Percentiles rank a stretch among this genome's conserved stretches.
These are phyloP conservation scores for Thyridium curvatum DNA, from an alignment of 2,329 filamentous ascomycete species.

Conservation along the genomic window DNA sequence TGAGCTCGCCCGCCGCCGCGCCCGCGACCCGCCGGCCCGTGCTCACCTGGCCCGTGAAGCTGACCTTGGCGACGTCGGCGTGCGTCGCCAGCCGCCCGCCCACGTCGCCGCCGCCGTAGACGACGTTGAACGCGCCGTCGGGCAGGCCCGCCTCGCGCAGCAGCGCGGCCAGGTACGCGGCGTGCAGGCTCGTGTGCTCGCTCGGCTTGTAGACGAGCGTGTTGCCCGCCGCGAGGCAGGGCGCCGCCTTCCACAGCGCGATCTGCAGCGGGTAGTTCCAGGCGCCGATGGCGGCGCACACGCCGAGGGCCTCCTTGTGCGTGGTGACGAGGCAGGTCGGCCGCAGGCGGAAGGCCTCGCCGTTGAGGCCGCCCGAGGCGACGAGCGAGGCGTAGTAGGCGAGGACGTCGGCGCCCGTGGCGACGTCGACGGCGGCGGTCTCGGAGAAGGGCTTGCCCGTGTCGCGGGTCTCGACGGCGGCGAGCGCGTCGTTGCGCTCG, in stretches of 20 bases:
- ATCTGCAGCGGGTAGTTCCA: slow-evolving; percentile 95
- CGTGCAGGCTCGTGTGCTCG: slow-evolving; percentile 82
- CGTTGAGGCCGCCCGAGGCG: slow-evolving; percentile 71
- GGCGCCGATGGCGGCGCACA: slow-evolving; percentile 81
- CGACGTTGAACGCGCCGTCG: slow-evolving; percentile 78
- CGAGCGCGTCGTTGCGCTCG: slow-evolving; percentile 71
- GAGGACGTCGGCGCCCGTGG: slow-evolving; percentile 77
- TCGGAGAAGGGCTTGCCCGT: slow-evolving; percentile 83
- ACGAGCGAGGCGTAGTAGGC: slow-evolving; percentile 82
- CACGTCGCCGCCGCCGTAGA: slow-evolving; percentile 73
- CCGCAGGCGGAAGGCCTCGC: slow-evolving; percentile 69
- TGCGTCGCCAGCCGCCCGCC: slow-evolving; percentile 71
- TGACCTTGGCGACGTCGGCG: slow-evolving; percentile 72
- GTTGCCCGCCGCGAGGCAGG: slow-evolving; percentile 80
- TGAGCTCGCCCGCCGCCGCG: slow-evolving; percentile 71
- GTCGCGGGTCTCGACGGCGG: slow-evolving; percentile 73
- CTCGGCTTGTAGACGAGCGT: slow-evolving; percentile 90
- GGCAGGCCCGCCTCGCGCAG: slow-evolving; percentile 76
- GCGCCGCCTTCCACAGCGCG: slow-evolving; percentile 82
- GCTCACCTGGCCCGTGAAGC: slow-evolving; percentile 81
- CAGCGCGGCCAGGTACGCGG: slow-evolving; percentile 65
- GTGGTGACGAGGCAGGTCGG: slow-evolving; percentile 78
- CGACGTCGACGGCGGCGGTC: slow-evolving; percentile 76
- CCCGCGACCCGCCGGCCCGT: slow-evolving; percentile 79
- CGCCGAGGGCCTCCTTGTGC: slow-evolving; percentile 73